Base-by-base conservation (phyloP, 108 stramenopile species). In the Nitzschia sp. region DNA sequence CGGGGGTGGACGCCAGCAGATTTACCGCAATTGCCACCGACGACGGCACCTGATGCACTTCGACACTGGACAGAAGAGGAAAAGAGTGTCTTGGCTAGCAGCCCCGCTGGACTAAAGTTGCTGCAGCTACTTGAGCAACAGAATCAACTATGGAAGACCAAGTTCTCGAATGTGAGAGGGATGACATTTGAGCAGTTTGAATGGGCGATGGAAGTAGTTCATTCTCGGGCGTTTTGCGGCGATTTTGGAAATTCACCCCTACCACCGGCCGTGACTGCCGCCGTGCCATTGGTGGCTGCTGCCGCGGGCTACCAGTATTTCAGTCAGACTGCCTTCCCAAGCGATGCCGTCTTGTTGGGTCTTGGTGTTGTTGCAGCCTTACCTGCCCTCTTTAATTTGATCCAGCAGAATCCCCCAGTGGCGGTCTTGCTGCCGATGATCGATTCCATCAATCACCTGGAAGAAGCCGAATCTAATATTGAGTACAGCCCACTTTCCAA, bases 121-220 rank as follows among this genome's bases (percentile, higher is more conserved):
- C 59, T 89, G 17, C 66, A 82, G 9, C 35, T 79, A 5, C 74
- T 78, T 38, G 51, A 66, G 46, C 31, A 67, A 45, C 91, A 92
- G 66, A 61, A 79, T 46, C 27, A 56, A 57, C 36, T 78, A 45
- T 92, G 91, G 91, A 81, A 42, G 49, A 49, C 59, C 5, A 92
- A 92, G 49, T 92, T 84, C 72, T 27, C 77, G 36, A 54, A n/a
- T 18, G 27, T 64, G 58, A 2, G 29, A 73, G 68, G 59, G 17
- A 82, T 89, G 70, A 75, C 82, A 0, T 82, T 68, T 68, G 82
- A 89, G 53, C 66, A 87, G 54, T 92, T 92, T 64, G 48, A 67
- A 60, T 92, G 91, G 91, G 79, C 84, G 49, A 89, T 92, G 91
- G 91, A 92, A 60, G 91, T 82, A 23, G 91, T 92, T 9, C 86